These are phyloP conservation scores for Austroboletus olivaceoglutinosus DNA, from an alignment of 1,284 basidiomycete species.

Conservation along the genomic window DNA sequence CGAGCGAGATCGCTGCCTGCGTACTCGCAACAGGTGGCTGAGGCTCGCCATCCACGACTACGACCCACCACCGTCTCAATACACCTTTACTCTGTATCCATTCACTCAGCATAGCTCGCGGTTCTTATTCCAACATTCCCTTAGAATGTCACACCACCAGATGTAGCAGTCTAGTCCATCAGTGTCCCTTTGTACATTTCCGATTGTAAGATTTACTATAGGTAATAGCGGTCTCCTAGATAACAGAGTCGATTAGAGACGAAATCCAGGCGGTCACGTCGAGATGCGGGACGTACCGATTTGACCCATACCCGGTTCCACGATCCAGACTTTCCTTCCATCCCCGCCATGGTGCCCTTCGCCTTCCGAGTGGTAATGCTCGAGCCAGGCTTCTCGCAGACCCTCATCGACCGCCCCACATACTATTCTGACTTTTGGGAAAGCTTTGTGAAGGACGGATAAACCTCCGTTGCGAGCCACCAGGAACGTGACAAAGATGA, in stretches of 20 bases:
- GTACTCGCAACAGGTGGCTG: conserved; percentile 9
- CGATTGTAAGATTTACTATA: conserved; percentile 22
- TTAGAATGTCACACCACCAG: conserved; percentile 4
- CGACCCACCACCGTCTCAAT: conserved; percentile 3
- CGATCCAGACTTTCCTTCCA: conserved; percentile 68
- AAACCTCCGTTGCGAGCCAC: conserved; percentile 80
- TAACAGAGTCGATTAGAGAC: conserved; percentile 5
- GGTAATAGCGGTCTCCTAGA: conserved; percentile 49
- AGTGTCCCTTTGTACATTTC: conserved; percentile 6
- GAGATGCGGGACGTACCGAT: conserved; percentile 52
- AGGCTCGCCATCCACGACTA: neutral
- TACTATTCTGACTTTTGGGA: conserved; percentile 79
- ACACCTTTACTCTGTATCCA: conserved; percentile 4
- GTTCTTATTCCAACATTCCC: conserved; percentile 13
- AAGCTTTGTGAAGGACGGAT: conserved; percentile 75
- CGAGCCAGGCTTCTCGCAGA: conserved; percentile 69
- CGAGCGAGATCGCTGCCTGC: conserved; percentile 18
- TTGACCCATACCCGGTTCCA: conserved; percentile 80
- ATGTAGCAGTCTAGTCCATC: conserved; percentile 5
- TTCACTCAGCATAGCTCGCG: conserved; percentile 6
- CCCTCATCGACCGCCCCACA: conserved; percentile 79
- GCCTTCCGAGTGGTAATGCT: conserved; percentile 48
- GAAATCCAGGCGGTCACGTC: neutral
- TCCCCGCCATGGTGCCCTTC: conserved; percentile 35
- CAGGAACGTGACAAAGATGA: conserved; percentile 88